phyloP scores from a whole-genome alignment of 2,329 filamentous ascomycete genomes.

The Ophiostoma sp. region DNA sequence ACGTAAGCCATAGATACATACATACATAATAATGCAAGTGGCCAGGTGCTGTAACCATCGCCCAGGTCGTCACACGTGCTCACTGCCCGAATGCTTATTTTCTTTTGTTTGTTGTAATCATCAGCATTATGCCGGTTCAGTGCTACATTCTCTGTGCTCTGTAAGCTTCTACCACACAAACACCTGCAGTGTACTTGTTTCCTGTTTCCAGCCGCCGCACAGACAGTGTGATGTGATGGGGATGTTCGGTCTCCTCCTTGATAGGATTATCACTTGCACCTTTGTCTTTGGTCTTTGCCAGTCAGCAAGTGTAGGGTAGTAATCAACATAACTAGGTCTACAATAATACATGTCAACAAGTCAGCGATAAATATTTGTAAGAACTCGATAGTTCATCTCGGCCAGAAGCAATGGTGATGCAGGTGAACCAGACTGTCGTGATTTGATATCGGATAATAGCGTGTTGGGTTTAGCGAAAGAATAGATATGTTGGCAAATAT shows the following conservation, averaged over 20 bases:
- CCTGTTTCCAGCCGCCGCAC: neutral
- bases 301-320: neutral
- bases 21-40: neutral
- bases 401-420: too few species aligned
- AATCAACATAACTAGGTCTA: too few species aligned
- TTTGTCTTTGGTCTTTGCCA: neutral
- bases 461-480: too few species aligned
- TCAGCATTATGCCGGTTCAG: too few species aligned
- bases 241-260: neutral
- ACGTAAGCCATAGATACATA: too few species aligned
- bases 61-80: neutral
- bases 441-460: too few species aligned
- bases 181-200: too few species aligned
- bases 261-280: neutral
- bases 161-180: neutral
- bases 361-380: too few species aligned
- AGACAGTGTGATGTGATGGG: conserved; percentile 2
- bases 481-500: too few species aligned
- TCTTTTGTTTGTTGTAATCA: neutral
- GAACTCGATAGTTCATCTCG: too few species aligned
- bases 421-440: too few species aligned
- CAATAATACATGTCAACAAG: too few species aligned
- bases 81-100: neutral
- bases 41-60: neutral
- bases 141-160: neutral